phyloP scores from a whole-genome alignment of 352 stramenopile species.

The Phytopythium oedochilum region DNA sequence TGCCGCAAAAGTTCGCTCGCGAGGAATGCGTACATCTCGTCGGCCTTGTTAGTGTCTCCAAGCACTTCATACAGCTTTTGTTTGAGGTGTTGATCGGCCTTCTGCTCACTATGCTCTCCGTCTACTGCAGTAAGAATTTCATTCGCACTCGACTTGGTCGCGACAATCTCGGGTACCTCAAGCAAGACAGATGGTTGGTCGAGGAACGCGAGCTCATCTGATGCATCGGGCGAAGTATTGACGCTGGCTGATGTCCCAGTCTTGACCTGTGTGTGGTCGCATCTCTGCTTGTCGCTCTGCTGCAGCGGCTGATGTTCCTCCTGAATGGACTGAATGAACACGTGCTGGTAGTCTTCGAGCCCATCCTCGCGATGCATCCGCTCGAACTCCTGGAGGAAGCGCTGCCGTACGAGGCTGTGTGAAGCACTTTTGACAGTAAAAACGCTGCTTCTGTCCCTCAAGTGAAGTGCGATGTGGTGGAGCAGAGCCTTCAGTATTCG shows the following conservation, averaged over 20 bases:
- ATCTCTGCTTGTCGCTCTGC: too few species aligned
- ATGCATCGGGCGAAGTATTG: not conserved
- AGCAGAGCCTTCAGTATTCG: constrained; percentile 47
- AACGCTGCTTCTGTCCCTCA: constrained; percentile 18
- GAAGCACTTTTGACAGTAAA: constrained; percentile 34
- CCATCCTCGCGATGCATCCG: constrained; percentile 53
- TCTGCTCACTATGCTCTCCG: not conserved
- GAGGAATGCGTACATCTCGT: constrained; percentile 62
- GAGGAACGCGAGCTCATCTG: not conserved
- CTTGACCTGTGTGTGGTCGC: too few species aligned
- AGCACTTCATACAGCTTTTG: constrained; percentile 7
- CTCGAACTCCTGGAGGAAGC: constrained; percentile 53
- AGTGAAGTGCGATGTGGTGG: constrained; percentile 44
- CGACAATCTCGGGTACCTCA: not conserved
- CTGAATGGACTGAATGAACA: not conserved
- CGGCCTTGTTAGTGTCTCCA: constrained; percentile 34
- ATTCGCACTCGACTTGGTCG: not conserved
- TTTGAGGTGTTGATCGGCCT: constrained; percentile 5
- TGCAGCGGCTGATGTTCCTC: constrained; percentile 1
- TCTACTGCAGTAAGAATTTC: not conserved
- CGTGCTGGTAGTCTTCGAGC: constrained; percentile 43
- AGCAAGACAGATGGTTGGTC: not conserved
- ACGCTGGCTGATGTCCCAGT: too few species aligned
- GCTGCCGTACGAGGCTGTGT: constrained; percentile 28
- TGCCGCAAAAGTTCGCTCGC: constrained; percentile 35